phyloP scores from a whole-genome alignment of 345 rosid genomes.

The Geranium rotundifolium region DNA sequence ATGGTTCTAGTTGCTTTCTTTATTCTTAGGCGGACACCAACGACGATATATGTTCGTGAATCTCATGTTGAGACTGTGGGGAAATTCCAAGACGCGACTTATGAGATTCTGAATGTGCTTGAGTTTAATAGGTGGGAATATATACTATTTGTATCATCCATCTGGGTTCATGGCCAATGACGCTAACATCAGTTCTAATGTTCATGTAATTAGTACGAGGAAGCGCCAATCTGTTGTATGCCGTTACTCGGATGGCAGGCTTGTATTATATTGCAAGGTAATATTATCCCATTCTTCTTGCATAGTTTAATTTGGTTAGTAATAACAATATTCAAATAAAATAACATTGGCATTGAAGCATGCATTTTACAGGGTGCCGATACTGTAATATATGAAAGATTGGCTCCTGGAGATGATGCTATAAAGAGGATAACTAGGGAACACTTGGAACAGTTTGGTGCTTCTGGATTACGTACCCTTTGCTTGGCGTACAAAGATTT shows the following conservation, averaged over 20 bases:
- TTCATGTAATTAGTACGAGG: slow-evolving; percentile 51
- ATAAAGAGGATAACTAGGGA: slow-evolving; percentile 72
- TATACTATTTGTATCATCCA: slow-evolving; percentile 5
- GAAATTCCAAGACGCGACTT: slow-evolving; percentile 63
- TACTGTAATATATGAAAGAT: slow-evolving; percentile 83
- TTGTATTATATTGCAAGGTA: slow-evolving; percentile 97
- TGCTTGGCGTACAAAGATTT: slow-evolving; percentile 86
- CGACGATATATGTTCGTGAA: slow-evolving; percentile 85
- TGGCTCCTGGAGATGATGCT: slow-evolving; percentile 58
- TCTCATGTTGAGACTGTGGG: slow-evolving; percentile 98
- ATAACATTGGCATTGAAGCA: slow-evolving; percentile 24
- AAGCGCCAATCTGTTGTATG: slow-evolving; percentile 99
- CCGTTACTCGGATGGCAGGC: slow-evolving; percentile 89
- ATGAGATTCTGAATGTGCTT: slow-evolving; percentile 93
- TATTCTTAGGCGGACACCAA: slow-evolving; percentile 81
- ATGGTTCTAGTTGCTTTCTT: not conserved
- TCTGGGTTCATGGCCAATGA: not conserved
- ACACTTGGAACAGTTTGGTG: slow-evolving; percentile 88
- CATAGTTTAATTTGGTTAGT: slow-evolving; percentile 5
- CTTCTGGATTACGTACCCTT: slow-evolving; percentile 96
- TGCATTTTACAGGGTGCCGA: slow-evolving; percentile 84
- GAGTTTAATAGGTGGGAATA: slow-evolving; percentile 84
- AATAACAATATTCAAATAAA: slow-evolving; percentile 8
- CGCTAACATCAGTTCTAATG: slow-evolving; percentile 1
- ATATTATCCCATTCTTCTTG: slow-evolving; percentile 10